Evolutionary conservation across 768 basidiomycete genomes (phyloP).

Genomic region (Tulasnella calospora): DNA sequence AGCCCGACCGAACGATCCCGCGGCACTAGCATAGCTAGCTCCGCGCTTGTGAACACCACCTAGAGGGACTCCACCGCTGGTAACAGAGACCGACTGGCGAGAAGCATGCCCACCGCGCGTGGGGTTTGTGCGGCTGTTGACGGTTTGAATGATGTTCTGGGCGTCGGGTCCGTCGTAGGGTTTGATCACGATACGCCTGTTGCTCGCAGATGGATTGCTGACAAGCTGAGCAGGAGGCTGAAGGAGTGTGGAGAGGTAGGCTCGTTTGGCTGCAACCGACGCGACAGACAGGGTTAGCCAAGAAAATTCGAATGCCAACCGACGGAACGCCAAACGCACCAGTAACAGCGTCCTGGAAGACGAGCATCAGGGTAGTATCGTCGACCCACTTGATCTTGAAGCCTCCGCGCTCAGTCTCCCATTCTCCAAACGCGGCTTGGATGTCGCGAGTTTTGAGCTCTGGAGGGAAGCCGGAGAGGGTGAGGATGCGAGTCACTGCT

Average conservation of each 20-base stretch:
- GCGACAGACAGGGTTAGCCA: background rate
- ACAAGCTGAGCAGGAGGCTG: slow-evolving; percentile 69
- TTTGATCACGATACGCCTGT: slow-evolving; percentile 56
- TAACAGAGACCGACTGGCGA: slow-evolving; percentile 23
- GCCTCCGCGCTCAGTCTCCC: slow-evolving; percentile 79
- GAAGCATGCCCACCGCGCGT: slow-evolving; percentile 45
- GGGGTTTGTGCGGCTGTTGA: slow-evolving; percentile 45
- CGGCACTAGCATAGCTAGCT: slow-evolving; percentile 7
- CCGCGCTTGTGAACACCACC: slow-evolving; percentile 23
- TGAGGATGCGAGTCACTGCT: slow-evolving; percentile 92
- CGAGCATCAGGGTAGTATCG: slow-evolving; percentile 90
- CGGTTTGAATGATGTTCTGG: slow-evolving; percentile 73
- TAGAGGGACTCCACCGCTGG: slow-evolving; percentile 16
- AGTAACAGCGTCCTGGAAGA: slow-evolving; percentile 82
- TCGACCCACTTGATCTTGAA: slow-evolving; percentile 99
- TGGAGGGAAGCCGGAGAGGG: slow-evolving; percentile 85
- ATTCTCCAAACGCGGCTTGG: slow-evolving; percentile 83
- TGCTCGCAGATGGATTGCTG: slow-evolving; percentile 38
- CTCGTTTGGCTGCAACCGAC: slow-evolving; percentile 70
- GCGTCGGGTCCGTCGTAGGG: slow-evolving; percentile 96
- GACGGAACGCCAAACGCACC: slow-evolving; percentile 54
- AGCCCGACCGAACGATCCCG: slow-evolving; percentile 25
- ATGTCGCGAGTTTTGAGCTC: slow-evolving; percentile 98
- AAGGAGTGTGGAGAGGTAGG: slow-evolving; percentile 86
- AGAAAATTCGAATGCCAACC: slow-evolving; percentile 9